Conservation (phyloP, 1,284 basidiomycete genomes). For the Puccinia horiana region DNA sequence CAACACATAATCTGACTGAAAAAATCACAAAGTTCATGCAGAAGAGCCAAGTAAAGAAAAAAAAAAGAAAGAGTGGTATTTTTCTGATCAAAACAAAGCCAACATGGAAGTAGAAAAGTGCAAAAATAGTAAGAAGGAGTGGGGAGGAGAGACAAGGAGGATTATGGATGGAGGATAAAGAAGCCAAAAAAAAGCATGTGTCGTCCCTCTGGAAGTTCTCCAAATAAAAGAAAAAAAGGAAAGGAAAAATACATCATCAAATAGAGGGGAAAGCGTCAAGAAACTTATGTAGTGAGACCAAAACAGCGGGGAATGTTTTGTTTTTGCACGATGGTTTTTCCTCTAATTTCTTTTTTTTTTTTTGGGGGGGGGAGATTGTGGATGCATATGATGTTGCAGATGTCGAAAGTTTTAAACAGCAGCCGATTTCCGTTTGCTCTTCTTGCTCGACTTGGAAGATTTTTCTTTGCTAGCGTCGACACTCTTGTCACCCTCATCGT, state of each 20-base stretch:
- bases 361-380: background rate
- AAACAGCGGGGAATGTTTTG: background rate
- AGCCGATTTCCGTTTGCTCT: slow-evolving; percentile 16
- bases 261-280: slow-evolving; percentile 1
- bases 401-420: background rate
- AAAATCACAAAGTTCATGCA: too few relatives aligned
- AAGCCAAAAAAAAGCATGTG: background rate
- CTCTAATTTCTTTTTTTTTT: too few relatives aligned
- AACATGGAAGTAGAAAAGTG: background rate
- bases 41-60: too few relatives aligned
- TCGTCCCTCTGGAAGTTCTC: background rate
- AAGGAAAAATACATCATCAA: background rate
- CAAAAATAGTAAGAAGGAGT: background rate
- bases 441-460: slow-evolving; percentile 22
- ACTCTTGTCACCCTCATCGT: slow-evolving; percentile 10
- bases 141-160: background rate
- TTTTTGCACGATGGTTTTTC: background rate
- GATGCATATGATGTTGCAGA: background rate
- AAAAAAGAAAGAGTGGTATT: slow-evolving; percentile 46
- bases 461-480: background rate
- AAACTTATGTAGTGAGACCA: background rate
- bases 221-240: background rate
- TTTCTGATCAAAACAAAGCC: slow-evolving; percentile 12
- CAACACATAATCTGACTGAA: too few relatives aligned
- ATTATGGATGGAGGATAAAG: background rate